Base-by-base conservation (phyloP, 345 rosid species). In the Euclidium syriacum region DNA sequence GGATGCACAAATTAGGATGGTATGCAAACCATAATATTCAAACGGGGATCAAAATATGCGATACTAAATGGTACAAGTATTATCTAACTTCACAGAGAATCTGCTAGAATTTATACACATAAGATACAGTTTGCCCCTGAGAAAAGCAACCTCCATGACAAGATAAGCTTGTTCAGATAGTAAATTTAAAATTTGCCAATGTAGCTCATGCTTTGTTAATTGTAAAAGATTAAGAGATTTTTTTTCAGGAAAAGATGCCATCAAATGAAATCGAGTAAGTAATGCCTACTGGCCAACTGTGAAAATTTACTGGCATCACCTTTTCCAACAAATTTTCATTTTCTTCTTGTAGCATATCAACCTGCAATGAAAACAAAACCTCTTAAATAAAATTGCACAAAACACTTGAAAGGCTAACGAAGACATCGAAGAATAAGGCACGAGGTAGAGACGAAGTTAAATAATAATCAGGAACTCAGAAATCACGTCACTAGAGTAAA, bases 291-390 rank as follows among this genome's bases (percentile, higher is more conserved):
- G 40, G 39, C 52, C 39, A 71, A 56, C 25, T 55, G 53, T 57
- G 20, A 64, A 56, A 39, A 64, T 71, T 56, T 49, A 68, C 57
- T 58, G 63, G 58, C 71, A 63, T 77, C 81, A 81, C 86, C 86
- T 81, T 81, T 56, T 68, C 81, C 51, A 78, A 67, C 71, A 81
- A 74, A 72, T 67, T 65, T 60, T 81, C 91, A 73, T 85, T 85
- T 68, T 87, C 85, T 65, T 80, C 90, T 10, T 79, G 90, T 48
- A 87, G 74, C 84, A 87, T 81, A 77, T 85, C 87, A 75, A 84
- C 77, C 95, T 90, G 94, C 70, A 77, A 75, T 43, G 49, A 66
- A 67, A 64, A 60, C 9, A 9, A 51, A 20, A 64, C 27, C 22
- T 43, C 16, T 43, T 75, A n/a, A 49, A 33, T 23, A n/a, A 59